These are phyloP conservation scores for Plasmodium billcollinsi DNA, from an alignment of 169 alveolate genomes.

Conservation along the genomic window DNA sequence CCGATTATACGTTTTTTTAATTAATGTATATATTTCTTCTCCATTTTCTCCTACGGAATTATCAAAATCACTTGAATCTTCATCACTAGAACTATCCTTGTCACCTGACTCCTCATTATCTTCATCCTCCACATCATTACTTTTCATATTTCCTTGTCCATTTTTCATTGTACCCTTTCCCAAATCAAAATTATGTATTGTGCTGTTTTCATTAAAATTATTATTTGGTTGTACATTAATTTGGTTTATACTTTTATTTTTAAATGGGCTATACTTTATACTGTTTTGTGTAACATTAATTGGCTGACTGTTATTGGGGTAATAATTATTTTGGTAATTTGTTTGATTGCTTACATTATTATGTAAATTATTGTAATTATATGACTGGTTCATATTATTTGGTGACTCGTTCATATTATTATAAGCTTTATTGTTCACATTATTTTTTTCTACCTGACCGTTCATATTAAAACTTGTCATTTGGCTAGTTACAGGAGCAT, in stretches of 20 bases:
- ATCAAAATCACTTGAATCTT: constrained; percentile 47
- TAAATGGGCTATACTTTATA: no score
- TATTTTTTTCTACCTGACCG: background rate
- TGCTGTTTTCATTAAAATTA: no score
- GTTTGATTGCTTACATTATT: background rate
- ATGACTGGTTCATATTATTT: background rate
- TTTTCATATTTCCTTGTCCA: background rate
- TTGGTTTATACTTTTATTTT: no score
- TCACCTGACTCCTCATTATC: constrained; percentile 14
- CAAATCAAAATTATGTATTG: background rate
- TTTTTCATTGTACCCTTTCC: background rate
- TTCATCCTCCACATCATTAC: background rate
- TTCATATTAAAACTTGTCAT: background rate
- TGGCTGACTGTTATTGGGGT: background rate
- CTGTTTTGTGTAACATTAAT: background rate
- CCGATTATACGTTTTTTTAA: constrained; percentile 59
- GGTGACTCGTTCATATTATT: background rate
- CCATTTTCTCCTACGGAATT: constrained; percentile 44
- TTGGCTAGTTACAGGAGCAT: background rate
- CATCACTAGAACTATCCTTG: constrained; percentile 66
- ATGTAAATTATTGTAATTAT: background rate
- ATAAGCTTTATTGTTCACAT: background rate
- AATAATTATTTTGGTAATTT: background rate
- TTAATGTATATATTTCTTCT: constrained; percentile 47
- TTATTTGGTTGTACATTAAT: no score